A percentile compares a stretch with the other conserved stretches of the same genome.
Evolutionary conservation across 2,329 filamentous ascomycete genomes (phyloP).

Genomic region (Monilinia fructicola): DNA sequence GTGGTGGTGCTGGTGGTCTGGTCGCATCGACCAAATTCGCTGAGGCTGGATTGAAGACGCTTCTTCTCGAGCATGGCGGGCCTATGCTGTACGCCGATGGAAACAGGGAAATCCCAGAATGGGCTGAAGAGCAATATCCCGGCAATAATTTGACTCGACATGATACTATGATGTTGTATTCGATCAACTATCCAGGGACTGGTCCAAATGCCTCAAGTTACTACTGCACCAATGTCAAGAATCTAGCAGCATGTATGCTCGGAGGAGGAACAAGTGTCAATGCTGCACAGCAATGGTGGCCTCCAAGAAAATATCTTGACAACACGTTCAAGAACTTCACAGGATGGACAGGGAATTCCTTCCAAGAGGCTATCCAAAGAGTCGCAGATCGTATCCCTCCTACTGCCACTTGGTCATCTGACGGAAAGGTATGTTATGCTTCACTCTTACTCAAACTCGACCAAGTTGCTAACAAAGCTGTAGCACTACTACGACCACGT

Average conservation of each 20-base stretch:
- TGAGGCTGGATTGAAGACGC: constrained; percentile 16
- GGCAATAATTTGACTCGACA: constrained; percentile 10
- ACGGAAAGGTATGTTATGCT: constrained; percentile 1
- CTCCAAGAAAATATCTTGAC: constrained; percentile 9
- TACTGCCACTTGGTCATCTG: constrained; percentile 2
- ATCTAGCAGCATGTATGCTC: constrained; percentile 16
- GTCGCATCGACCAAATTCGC: constrained; percentile 14
- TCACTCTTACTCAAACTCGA: neutral
- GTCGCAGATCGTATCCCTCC: constrained; percentile 6
- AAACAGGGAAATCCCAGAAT: constrained; percentile 17
- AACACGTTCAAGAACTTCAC: neutral
- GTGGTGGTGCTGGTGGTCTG: constrained; percentile 7
- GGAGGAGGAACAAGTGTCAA: constrained; percentile 17
- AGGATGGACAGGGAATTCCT: constrained; percentile 7
- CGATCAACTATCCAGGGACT: constrained; percentile 3
- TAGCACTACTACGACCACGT: constrained; percentile 15
- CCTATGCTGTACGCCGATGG: constrained; percentile 15
- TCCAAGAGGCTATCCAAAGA: constrained; percentile 12
- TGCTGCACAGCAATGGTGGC: constrained; percentile 17
- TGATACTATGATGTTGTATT: constrained; percentile 6
- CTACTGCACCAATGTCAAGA: neutral
- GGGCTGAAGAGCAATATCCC: neutral
- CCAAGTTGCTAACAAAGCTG: neutral
- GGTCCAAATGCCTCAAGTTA: constrained; percentile 1
- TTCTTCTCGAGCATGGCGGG: constrained; percentile 14